Conservation (phyloP, 768 basidiomycete species). For the Termitomyces sp. region DNA sequence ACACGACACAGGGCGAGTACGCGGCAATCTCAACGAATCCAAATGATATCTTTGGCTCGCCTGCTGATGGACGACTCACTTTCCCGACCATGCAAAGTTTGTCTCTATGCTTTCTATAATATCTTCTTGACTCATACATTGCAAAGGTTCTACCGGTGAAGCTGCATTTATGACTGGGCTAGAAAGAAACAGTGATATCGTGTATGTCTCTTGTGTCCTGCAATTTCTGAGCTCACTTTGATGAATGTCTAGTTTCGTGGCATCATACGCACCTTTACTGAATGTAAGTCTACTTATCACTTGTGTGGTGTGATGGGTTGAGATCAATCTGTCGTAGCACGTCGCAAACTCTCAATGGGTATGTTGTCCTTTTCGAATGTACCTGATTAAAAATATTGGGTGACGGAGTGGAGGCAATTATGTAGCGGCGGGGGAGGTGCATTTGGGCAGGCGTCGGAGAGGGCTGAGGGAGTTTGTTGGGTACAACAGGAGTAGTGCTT, state of each 20-base stretch:
- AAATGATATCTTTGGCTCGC: conserved; percentile 34
- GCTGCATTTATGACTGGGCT: conserved; percentile 62
- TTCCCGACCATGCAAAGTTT: conserved; percentile 48
- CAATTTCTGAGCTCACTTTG: neutral
- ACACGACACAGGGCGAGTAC: conserved; percentile 40
- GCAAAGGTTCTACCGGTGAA: conserved; percentile 41
- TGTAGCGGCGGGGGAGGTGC: too few species aligned
- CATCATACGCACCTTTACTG: conserved; percentile 52
- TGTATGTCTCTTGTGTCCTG: conserved; percentile 16
- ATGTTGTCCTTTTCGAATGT: conserved; percentile 8
- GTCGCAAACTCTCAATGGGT: conserved; percentile 46
- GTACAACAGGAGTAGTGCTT: too few species aligned
- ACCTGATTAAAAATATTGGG: conserved; percentile 3
- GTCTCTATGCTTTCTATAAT: conserved; percentile 2
- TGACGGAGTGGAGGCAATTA: too few species aligned
- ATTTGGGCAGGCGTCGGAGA: too few species aligned
- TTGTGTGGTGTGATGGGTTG: neutral
- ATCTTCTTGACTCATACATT: neutral
- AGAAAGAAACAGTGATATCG: conserved; percentile 34
- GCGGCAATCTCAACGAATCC: conserved; percentile 46
- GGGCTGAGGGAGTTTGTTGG: too few species aligned
- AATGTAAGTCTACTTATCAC: conserved; percentile 20
- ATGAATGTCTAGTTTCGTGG: conserved; percentile 22
- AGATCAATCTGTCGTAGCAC: conserved; percentile 26
- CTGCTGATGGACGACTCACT: conserved; percentile 33